Conservation (phyloP, 495 filamentous ascomycete genomes). For the Ramalina intermedia region DNA sequence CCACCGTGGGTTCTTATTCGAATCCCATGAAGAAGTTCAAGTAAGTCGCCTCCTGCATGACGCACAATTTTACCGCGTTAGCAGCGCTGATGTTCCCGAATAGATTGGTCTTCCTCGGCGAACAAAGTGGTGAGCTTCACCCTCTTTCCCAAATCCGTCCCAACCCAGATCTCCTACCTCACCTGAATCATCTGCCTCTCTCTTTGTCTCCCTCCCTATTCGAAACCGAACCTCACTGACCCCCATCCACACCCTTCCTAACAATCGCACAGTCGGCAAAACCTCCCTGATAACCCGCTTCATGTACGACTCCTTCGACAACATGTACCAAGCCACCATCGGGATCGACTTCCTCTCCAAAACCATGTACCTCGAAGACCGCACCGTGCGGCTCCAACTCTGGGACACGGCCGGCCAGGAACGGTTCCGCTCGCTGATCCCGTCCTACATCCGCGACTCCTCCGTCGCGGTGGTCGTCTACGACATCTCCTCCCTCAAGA, state of each 20-base stretch:
- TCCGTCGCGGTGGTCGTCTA: constrained; percentile 96
- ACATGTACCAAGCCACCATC: constrained; percentile 98
- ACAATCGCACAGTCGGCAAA: constrained; percentile 63
- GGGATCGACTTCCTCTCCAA: constrained; percentile 99
- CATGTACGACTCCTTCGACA: constrained; percentile 99
- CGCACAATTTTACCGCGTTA: constrained; percentile 6
- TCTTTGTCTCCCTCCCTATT: neutral
- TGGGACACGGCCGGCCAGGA: constrained; percentile 99
- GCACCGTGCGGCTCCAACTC: constrained; percentile 90
- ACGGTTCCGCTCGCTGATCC: constrained; percentile 89
- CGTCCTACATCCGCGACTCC: constrained; percentile 94
- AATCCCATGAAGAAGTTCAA: constrained; percentile 99
- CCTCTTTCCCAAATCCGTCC: constrained; percentile 9
- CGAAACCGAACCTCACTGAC: neutral
- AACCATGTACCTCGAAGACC: constrained; percentile 99
- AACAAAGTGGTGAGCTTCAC: constrained; percentile 75
- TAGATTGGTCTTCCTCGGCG: constrained; percentile 90
- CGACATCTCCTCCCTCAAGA: constrained; percentile 93
- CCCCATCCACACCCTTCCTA: constrained; percentile 2
- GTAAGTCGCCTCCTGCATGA: constrained; percentile 32
- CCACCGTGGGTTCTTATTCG: constrained; percentile 74
- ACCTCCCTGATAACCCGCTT: constrained; percentile 97
- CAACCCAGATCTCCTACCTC: neutral
- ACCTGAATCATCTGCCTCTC: neutral
- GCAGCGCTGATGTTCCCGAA: constrained; percentile 15